Base-by-base conservation (phyloP, 352 stramenopile species). In the Phytophthora sp. region DNA sequence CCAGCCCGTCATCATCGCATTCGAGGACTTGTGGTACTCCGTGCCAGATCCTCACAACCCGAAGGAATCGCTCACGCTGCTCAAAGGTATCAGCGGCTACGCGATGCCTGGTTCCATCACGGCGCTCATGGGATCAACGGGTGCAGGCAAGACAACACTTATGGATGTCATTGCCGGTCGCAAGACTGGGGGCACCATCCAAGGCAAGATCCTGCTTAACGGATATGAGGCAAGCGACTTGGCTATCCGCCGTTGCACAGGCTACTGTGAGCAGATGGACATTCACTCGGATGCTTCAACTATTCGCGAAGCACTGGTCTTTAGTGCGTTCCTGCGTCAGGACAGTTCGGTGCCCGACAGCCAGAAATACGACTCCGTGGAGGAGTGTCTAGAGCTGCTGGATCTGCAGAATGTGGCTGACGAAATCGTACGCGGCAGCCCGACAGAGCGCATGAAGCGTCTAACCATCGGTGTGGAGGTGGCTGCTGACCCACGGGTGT, bases 121-220 rank as follows among this genome's bases (percentile, higher is more conserved):
- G 3, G 80, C 80, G 0, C 58, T 90, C 20, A 88, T 89, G 74
- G 82, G 82, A 12, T 78, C 71, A 1, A 76, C 62, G 1, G 83
- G 84, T 39, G 79, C 85, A 39, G 89, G 91, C 6, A 97, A 98
- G 67, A 97, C 92, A 4, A 98, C 93, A 7, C 76, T 98, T 7
- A 88, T 97, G 63, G 91, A 98, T 76, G 91, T 98, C 2, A 92
- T 98, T 38, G 87, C 93, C 3, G 71, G 93, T n/a, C 76, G 93
- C 38, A 98, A 98, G 69, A 91, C 77, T 15, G 82, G 78, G 29
- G 93, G 94, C 27, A 77, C 65, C 26, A 79, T 89, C 50, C 67
- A 67, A 15, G 88, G 88, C n/a, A 63, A 91, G 2, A 79, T 94
- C 23, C 31, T 80, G 18, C 68, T 68, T 13, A 86, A 82, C 42